Base-by-base conservation (phyloP, 2,329 filamentous ascomycete genomes). In the Fusarium globosum region DNA sequence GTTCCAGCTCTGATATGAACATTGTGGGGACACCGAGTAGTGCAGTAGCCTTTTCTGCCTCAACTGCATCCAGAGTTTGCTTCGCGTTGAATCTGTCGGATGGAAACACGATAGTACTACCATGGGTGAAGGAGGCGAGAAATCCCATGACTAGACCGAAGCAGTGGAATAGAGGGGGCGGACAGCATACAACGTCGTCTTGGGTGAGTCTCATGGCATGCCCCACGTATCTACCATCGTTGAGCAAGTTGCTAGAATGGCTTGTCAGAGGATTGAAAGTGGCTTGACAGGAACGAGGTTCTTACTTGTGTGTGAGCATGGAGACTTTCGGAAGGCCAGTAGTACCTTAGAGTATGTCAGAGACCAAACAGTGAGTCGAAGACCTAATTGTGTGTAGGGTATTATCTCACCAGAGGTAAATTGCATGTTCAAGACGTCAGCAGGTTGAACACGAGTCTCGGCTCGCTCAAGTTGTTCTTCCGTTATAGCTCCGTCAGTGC, bases 261-360 rank as follows among this genome's bases (percentile, higher is more conserved):
- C 3, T 28, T 21, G n/a, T 57, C 7, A 36, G 55, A 2, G 9
- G 4, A 10, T 11, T 21, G 2, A 6, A 6, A 6, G 8, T 6
- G 1, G 4, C 13, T 33, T 14, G 2, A 26, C 3, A 36, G 18
- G 3, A 4, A 20, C 2, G 2, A 6, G 18, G 2, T 0, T 3
- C 41, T 23, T 57, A 57, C 41, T 36, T 57, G 18, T 57, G 41
- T 16, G 30, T 57, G 21, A 57, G 55, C 41, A 57, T 46, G 2
- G 39, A 57, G 20, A 42, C 10, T 26, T 57, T 57, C 0, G 55
- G 55, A 6, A 26, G 55, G 20, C 55, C 55, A 36, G 55, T 57
- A 9, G 55, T 46, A 12, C 41, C 55, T 57, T 4, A 1, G 3
- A 0, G 11, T 0, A 2, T 7, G 55, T 57, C 4, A 57, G 26